These are phyloP conservation scores for Aphanomyces euteiches DNA, from an alignment of 352 stramenopile species.

Conservation along the genomic window DNA sequence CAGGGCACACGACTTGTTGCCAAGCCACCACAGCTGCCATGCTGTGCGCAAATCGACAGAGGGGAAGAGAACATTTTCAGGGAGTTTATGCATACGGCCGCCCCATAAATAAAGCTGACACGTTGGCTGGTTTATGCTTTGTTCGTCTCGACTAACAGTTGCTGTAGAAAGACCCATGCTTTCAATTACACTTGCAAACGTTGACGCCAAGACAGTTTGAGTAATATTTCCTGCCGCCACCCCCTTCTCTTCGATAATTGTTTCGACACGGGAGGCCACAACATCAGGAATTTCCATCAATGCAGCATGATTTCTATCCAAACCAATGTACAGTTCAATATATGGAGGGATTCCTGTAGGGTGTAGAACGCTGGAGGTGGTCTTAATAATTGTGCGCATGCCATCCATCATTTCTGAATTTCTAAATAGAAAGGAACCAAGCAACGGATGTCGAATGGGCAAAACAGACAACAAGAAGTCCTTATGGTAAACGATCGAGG, in stretches of 20 bases:
- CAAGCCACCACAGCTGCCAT: slow-evolving; percentile 7
- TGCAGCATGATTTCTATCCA: not conserved
- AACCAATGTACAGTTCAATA: not conserved
- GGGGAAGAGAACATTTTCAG: not conserved
- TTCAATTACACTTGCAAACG: not conserved
- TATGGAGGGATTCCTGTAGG: slow-evolving; percentile 2
- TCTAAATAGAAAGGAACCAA: not conserved
- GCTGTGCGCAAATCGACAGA: not conserved
- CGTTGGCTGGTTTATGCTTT: not conserved
- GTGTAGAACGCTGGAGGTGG: not conserved
- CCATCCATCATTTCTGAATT: not conserved
- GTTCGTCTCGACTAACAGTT: not conserved
- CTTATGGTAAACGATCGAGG: slow-evolving; percentile 4
- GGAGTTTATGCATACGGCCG: not conserved
- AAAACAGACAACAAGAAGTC: not conserved
- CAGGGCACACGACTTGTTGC: not conserved
- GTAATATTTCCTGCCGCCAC: slow-evolving; percentile 2
- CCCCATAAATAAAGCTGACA: not conserved
- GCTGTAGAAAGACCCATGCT: not conserved
- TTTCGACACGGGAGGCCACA: not conserved
- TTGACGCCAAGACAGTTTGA: not conserved
- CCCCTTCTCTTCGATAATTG: not conserved
- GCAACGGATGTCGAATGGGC: not conserved
- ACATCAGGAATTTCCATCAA: not conserved
- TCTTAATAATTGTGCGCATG: not conserved